A percentile compares a stretch with the other conserved stretches of the same genome.
Conservation (phyloP, 768 basidiomycete genomes). For the Leccinum disarticulatum region DNA sequence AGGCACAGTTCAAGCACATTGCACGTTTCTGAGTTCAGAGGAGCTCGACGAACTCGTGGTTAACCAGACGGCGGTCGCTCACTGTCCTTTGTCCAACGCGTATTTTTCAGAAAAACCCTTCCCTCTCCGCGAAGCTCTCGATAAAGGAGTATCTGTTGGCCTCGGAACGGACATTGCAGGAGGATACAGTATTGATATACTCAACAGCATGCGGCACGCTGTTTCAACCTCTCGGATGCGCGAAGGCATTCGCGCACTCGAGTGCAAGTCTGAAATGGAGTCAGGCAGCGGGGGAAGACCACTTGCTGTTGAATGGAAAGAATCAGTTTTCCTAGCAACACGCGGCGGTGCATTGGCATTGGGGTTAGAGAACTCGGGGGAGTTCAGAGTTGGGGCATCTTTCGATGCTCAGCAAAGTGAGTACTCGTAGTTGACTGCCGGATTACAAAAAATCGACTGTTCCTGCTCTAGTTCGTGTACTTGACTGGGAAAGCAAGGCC, state of each 20-base stretch:
- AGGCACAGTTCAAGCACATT: too few relatives aligned
- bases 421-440: slow-evolving; percentile 23
- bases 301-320: slow-evolving; percentile 76
- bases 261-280: slow-evolving; percentile 1
- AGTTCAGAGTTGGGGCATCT: slow-evolving; percentile 58
- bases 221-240: slow-evolving; percentile 71
- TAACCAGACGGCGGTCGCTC: slow-evolving; percentile 66
- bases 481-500: slow-evolving; percentile 36
- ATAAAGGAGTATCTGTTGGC: slow-evolving; percentile 64
- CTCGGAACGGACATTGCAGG: slow-evolving; percentile 87
- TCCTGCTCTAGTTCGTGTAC: slow-evolving; percentile 42
- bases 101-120: slow-evolving; percentile 81
- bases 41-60: too few relatives aligned
- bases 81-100: slow-evolving; percentile 86
- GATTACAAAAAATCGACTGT: background rate
- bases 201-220: slow-evolving; percentile 77
- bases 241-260: slow-evolving; percentile 47
- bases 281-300: slow-evolving; percentile 5
- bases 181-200: slow-evolving; percentile 78
- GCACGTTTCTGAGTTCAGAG: too few relatives aligned
- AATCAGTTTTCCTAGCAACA: slow-evolving; percentile 79
- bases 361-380: slow-evolving; percentile 51
- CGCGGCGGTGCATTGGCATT: slow-evolving; percentile 74
- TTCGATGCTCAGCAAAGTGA: slow-evolving; percentile 78
- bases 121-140: slow-evolving; percentile 68